Evolutionary conservation across 2,329 filamentous ascomycete genomes (phyloP).

Genomic region (Aureobasidium pullulans): DNA sequence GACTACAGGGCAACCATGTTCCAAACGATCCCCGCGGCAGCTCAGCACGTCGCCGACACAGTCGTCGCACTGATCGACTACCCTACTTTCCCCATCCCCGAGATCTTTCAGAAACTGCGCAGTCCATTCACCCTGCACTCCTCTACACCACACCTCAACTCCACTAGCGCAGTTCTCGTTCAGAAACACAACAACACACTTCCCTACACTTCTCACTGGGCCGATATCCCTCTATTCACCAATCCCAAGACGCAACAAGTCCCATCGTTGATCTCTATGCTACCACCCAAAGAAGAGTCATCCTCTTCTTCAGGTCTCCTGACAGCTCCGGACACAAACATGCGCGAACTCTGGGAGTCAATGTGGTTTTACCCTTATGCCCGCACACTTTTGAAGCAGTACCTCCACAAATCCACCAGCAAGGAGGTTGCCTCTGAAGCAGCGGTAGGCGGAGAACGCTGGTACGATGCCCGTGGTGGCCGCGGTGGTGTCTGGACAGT

Average conservation of each 20-base stretch:
- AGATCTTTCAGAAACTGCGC: not conserved
- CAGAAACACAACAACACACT: not conserved
- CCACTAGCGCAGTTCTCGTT: not conserved
- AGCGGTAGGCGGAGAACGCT: slow-evolving; percentile 4
- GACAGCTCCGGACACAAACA: not conserved
- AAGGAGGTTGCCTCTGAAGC: slow-evolving; percentile 12
- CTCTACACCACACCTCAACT: slow-evolving; percentile 1
- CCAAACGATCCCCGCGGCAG: not conserved
- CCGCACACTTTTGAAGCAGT: slow-evolving; percentile 5
- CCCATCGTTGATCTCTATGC: slow-evolving; percentile 2
- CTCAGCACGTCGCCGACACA: not conserved
- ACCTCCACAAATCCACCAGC: not conserved
- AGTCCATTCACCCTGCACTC: not conserved
- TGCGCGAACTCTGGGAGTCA: slow-evolving; percentile 2
- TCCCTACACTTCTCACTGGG: not conserved
- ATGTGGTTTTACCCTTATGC: slow-evolving; percentile 12
- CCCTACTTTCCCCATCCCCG: not conserved
- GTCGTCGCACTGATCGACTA: not conserved
- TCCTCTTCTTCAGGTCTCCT: not conserved
- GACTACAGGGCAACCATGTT: slow-evolving; percentile 8
- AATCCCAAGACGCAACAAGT: slow-evolving; percentile 2
- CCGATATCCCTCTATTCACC: slow-evolving; percentile 2
- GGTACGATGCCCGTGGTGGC: slow-evolving; percentile 7
- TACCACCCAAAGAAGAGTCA: not conserved
- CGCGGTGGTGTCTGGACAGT: slow-evolving; percentile 12